Conservation (phyloP, 768 basidiomycete genomes). For the Lactarius hengduanensis region DNA sequence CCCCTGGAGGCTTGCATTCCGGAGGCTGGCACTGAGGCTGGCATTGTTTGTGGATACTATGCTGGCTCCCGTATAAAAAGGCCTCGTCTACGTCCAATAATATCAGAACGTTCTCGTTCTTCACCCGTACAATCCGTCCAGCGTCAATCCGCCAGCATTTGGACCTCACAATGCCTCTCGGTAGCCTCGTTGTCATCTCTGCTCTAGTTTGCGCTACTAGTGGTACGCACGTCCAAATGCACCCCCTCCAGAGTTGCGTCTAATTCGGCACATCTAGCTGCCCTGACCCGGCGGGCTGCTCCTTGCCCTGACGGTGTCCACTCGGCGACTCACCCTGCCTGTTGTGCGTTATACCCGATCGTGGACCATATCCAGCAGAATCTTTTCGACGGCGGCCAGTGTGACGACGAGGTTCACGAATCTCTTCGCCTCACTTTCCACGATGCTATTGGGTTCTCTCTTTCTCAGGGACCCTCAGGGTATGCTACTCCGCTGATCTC, state of each 20-base stretch:
- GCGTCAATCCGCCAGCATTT: not conserved
- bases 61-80: constrained; percentile 9
- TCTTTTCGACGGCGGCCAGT: constrained; percentile 35
- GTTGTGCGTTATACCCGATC: constrained; percentile 36
- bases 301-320: constrained; percentile 36
- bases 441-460: constrained; percentile 30
- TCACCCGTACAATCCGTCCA: not conserved
- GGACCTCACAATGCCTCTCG: constrained; percentile 30
- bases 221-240: constrained; percentile 14
- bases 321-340: constrained; percentile 34
- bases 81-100: not conserved
- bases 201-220: constrained; percentile 22
- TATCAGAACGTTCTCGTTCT: not conserved
- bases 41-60: constrained; percentile 1
- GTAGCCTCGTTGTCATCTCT: constrained; percentile 27
- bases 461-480: constrained; percentile 26
- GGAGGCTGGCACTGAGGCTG: not conserved
- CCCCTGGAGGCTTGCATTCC: constrained; percentile 5
- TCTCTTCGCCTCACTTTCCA: constrained; percentile 35
- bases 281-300: constrained; percentile 28
- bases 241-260: not conserved
- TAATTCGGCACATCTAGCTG: constrained; percentile 20
- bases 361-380: constrained; percentile 35
- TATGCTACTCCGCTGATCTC: constrained; percentile 10
- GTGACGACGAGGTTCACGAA: constrained; percentile 36